phyloP scores from a whole-genome alignment of 495 filamentous ascomycete species.

The Niebla homalea region DNA sequence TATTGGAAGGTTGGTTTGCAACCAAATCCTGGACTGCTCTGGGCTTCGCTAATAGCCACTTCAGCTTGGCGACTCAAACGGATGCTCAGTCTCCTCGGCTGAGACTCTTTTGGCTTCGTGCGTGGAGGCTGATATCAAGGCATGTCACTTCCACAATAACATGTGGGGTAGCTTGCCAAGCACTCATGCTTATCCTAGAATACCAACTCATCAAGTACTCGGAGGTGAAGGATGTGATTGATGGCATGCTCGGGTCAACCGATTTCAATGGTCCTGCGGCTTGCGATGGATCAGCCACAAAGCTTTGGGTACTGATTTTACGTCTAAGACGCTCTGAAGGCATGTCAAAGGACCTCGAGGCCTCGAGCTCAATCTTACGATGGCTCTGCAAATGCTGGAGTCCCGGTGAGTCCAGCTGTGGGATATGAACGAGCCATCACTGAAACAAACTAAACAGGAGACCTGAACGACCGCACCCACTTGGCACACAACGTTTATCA shows the following conservation, averaged over 20 bases:
- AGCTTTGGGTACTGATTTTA: slow-evolving; percentile 53
- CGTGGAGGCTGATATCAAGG: slow-evolving; percentile 62
- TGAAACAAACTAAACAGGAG: slow-evolving; percentile 11
- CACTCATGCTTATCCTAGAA: slow-evolving; percentile 55
- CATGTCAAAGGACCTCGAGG: slow-evolving; percentile 48
- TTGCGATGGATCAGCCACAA: slow-evolving; percentile 67
- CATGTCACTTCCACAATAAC: slow-evolving; percentile 53
- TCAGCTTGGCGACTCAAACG: slow-evolving; percentile 35
- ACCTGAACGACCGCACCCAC: slow-evolving; percentile 24
- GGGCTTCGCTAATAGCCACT: slow-evolving; percentile 14
- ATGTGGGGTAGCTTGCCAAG: slow-evolving; percentile 68
- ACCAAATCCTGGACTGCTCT: slow-evolving; percentile 9
- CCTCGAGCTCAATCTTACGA: slow-evolving; percentile 54
- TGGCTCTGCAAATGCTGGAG: slow-evolving; percentile 76
- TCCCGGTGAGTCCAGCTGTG: slow-evolving; percentile 39
- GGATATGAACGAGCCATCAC: not conserved
- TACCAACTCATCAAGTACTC: slow-evolving; percentile 49
- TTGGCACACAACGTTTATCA: slow-evolving; percentile 22
- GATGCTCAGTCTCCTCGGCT: slow-evolving; percentile 22
- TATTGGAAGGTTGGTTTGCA: slow-evolving; percentile 29
- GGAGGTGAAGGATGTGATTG: slow-evolving; percentile 46
- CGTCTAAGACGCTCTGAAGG: slow-evolving; percentile 46
- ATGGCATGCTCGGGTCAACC: slow-evolving; percentile 55
- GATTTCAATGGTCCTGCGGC: slow-evolving; percentile 70
- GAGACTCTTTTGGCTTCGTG: slow-evolving; percentile 47